Evolutionary conservation across 306 rosid genomes (phyloP).

Genomic region (barrel medic (Medicago truncatula)): DNA sequence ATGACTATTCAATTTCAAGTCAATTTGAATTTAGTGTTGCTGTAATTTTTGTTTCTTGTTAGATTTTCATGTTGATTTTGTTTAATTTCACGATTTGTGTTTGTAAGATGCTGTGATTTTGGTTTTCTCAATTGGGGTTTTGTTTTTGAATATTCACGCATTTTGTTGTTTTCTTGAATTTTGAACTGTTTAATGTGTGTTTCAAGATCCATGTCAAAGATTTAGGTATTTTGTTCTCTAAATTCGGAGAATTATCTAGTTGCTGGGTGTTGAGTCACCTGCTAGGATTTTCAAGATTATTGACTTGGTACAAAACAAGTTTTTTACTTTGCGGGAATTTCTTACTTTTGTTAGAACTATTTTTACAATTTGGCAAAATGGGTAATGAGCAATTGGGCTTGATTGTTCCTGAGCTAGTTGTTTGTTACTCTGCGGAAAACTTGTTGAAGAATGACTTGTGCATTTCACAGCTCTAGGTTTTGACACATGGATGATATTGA

Average conservation of each 20-base stretch:
- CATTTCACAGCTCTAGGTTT: conserved; percentile 2
- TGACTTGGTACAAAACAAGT: no score
- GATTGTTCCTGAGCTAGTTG: conserved; percentile 18
- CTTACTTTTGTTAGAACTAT: background rate
- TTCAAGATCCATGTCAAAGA: conserved; percentile 30
- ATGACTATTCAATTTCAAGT: conserved; percentile 16
- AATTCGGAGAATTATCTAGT: conserved; percentile 35
- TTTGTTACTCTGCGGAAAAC: conserved; percentile 13
- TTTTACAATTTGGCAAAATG: background rate
- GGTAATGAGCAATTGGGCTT: background rate
- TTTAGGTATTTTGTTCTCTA: conserved; percentile 42
- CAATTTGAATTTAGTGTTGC: conserved; percentile 10
- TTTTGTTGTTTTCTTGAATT: conserved; percentile 34
- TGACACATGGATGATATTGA: conserved; percentile 1
- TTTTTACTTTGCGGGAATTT: conserved; percentile 12
- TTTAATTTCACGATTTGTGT: conserved; percentile 37
- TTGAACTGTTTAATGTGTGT: conserved; percentile 22
- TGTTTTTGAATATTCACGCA: conserved; percentile 1
- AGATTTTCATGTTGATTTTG: conserved; percentile 40
- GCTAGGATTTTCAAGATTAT: conserved; percentile 41
- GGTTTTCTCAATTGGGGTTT: conserved; percentile 52
- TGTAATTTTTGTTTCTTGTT: conserved; percentile 14
- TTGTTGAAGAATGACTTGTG: background rate
- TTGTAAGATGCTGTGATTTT: conserved; percentile 40
- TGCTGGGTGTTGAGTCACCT: conserved; percentile 3